These are phyloP conservation scores for Phytophthora chlamydospora DNA, from an alignment of 352 stramenopile species.

Conservation along the genomic window DNA sequence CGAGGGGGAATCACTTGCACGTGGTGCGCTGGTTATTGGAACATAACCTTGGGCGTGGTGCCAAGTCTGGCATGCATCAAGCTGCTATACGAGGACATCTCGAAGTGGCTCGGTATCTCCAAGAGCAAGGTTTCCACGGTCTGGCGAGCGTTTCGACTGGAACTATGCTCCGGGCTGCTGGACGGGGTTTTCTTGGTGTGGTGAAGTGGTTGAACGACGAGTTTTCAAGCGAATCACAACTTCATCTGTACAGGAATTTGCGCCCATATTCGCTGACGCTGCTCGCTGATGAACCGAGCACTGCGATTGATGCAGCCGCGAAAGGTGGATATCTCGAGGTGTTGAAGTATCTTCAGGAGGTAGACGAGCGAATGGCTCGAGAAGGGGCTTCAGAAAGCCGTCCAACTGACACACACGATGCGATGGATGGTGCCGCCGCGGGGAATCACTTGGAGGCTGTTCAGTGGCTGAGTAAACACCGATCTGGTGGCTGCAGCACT, in stretches of 20 bases:
- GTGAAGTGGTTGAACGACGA: slow-evolving; percentile 35
- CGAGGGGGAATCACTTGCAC: slow-evolving; percentile 27
- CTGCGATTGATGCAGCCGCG: slow-evolving; percentile 36
- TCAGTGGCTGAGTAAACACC: slow-evolving; percentile 29
- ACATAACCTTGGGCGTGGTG: slow-evolving; percentile 34
- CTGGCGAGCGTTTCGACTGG: slow-evolving; percentile 28
- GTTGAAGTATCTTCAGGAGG: slow-evolving; percentile 27
- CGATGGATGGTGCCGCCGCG: slow-evolving; percentile 37
- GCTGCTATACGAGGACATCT: slow-evolving; percentile 35
- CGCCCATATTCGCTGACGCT: slow-evolving; percentile 30
- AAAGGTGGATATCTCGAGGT: slow-evolving; percentile 33
- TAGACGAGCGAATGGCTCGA: slow-evolving; percentile 16
- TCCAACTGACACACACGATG: slow-evolving; percentile 27
- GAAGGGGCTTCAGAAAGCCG: slow-evolving; percentile 7
- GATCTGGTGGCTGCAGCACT: slow-evolving; percentile 24
- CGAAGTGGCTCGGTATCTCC: slow-evolving; percentile 27
- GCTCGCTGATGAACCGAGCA: slow-evolving; percentile 30
- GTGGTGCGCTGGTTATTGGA: slow-evolving; percentile 31
- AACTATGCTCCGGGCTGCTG: slow-evolving; percentile 39
- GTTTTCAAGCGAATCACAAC: slow-evolving; percentile 16
- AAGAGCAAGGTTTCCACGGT: slow-evolving; percentile 28
- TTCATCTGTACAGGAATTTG: slow-evolving; percentile 30
- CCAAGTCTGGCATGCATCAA: slow-evolving; percentile 36
- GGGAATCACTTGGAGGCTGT: slow-evolving; percentile 33
- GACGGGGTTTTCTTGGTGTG: slow-evolving; percentile 33